Evolutionary conservation across 108 stramenopile species (phyloP), one percentile per base, ranked within the genome.

Genomic region (Asterionellopsis glacialis): DNA sequence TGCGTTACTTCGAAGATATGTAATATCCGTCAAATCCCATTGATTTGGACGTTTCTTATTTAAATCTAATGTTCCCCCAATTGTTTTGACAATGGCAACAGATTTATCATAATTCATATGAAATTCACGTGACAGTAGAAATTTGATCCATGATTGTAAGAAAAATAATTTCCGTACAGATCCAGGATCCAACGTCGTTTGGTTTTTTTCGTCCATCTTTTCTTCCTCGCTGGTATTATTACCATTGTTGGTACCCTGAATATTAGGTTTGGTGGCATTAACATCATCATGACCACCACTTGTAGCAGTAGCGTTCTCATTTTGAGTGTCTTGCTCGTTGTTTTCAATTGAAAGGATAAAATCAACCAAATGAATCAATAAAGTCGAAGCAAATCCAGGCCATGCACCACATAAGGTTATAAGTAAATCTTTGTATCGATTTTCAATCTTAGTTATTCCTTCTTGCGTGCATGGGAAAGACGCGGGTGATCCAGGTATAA

Each of bases 281-380:
- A n/a, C n/a, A n/a, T n/a, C n/a, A n/a, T n/a, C n/a, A n/a, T n/a
- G n/a, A n/a, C n/a, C n/a, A n/a, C n/a, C n/a, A n/a, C n/a, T n/a
- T n/a, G n/a, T n/a, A n/a, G n/a, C n/a, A n/a, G n/a, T n/a, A n/a
- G n/a, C n/a, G n/a, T n/a, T n/a, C n/a, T n/a, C n/a, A 33, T 7
- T 33, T 2, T 7, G 33, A 33, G 33, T 33, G 33, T 33, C 7
- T 33, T 33, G 5, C 33, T 28, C 42, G 18, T 63, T 16, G 56
- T 68, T 14, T 51, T 81, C 80, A 43, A 77, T 65, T 11, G 69
- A 67, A 40, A 91, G 55, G 26, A 87, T 63, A 57, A 54, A 81
- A 60, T 88, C 87, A 18, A 88, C 65, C 68, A 91, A 44, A 59
- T 88, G 78, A 0, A 81, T 71, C 51, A 86, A 59, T 21, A 91